phyloP scores from a whole-genome alignment of 306 rosid genomes.

The Casuarina glauca region DNA sequence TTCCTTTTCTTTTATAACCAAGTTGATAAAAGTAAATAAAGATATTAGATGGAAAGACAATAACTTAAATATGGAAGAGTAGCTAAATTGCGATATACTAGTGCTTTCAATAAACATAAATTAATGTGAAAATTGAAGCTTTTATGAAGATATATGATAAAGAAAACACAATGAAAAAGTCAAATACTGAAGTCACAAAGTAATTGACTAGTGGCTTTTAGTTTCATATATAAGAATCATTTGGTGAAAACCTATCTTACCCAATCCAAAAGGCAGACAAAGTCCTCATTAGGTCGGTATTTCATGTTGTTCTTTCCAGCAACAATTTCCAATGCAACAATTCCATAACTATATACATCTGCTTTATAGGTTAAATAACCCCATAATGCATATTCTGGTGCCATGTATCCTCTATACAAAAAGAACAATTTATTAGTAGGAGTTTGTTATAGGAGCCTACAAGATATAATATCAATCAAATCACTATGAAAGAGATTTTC shows the following conservation, averaged over 20 bases:
- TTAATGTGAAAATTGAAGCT: not conserved
- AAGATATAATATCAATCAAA: no score
- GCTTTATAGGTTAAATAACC: constrained; percentile 59
- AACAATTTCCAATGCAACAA: constrained; percentile 55
- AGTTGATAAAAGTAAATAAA: no score
- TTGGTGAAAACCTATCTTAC: constrained; percentile 29
- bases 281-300: constrained; percentile 42
- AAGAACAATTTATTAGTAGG: not conserved
- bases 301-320: constrained; percentile 50
- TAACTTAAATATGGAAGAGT: no score
- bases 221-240: not conserved
- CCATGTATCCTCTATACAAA: constrained; percentile 69
- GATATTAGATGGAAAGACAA: not conserved
- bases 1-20: not conserved
- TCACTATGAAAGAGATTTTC: no score
- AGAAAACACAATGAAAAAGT: not conserved
- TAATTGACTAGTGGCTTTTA: not conserved
- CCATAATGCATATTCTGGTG: constrained; percentile 76
- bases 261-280: constrained; percentile 65
- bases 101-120: not conserved
- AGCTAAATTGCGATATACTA: no score
- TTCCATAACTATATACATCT: constrained; percentile 66
- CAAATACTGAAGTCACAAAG: not conserved
- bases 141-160: not conserved
- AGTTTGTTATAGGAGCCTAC: no score